Conservation (phyloP, 2,329 filamentous ascomycete species). For the Emmonsiellopsis sp. region DNA sequence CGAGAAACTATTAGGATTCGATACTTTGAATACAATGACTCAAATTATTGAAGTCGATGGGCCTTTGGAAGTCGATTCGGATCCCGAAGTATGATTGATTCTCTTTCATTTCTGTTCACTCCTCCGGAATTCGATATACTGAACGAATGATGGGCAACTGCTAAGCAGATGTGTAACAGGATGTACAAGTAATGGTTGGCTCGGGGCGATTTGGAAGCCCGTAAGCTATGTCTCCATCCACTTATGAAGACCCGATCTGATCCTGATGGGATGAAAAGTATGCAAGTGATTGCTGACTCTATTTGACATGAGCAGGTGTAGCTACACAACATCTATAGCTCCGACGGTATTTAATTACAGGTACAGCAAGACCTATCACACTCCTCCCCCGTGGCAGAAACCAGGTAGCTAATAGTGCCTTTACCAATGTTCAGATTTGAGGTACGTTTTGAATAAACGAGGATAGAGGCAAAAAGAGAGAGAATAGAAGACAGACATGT, state of each 20-base stretch:
- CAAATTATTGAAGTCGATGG: too few relatives aligned
- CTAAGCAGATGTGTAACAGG: too few relatives aligned
- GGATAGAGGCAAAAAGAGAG: neutral
- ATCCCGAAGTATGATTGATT: too few relatives aligned
- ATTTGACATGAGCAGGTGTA: neutral
- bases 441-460: neutral
- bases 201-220: neutral
- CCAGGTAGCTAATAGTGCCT: neutral
- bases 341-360: constrained; percentile 9
- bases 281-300: neutral
- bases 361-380: neutral
- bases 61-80: too few relatives aligned
- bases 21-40: too few relatives aligned
- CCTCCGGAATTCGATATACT: too few relatives aligned
- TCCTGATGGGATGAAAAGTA: neutral
- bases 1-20: too few relatives aligned
- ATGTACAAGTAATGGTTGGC: too few relatives aligned
- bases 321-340: constrained; percentile 7
- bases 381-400: neutral
- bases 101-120: too few relatives aligned
- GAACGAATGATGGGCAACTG: too few relatives aligned
- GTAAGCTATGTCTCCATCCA: neutral
- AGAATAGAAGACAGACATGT: neutral
- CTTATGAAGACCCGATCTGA: too few relatives aligned
- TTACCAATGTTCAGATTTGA: neutral